Conservation (phyloP, 164 flowering plant species). For the Vitis riparia region DNA sequence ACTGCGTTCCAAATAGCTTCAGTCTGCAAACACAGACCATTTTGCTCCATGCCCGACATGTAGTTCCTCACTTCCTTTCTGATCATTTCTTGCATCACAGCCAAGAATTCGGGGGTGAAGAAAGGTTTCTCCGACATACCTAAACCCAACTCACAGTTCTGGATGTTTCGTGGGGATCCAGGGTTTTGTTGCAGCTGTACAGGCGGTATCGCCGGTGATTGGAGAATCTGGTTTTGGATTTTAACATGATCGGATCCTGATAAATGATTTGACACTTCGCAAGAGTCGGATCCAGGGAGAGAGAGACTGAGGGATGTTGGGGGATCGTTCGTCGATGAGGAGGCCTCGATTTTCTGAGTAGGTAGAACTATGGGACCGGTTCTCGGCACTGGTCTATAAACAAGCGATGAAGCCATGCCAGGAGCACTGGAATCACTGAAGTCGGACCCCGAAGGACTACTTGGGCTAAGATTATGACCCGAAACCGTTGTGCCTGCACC, state of each 20-base stretch:
- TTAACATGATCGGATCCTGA: neutral
- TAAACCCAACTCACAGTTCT: neutral
- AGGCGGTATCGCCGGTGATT: neutral
- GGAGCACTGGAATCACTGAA: conserved; percentile 61
- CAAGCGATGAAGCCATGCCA: conserved; percentile 19
- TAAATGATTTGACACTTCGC: conserved; percentile 11
- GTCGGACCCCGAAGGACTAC: conserved; percentile 73
- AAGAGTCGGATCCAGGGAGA: conserved; percentile 40
- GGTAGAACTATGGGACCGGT: conserved; percentile 27
- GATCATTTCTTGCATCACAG: conserved; percentile 64
- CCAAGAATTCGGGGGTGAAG: conserved; percentile 50
- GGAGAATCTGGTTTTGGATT: conserved; percentile 1
- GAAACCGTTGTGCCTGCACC: conserved; percentile 33
- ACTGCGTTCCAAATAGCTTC: conserved; percentile 63
- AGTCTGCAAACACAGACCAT: conserved; percentile 35
- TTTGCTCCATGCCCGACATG: conserved; percentile 55
- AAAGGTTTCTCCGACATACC: conserved; percentile 32
- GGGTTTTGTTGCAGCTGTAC: neutral
- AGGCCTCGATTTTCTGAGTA: conserved; percentile 16
- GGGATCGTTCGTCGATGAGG: conserved; percentile 36
- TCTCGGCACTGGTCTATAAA: conserved; percentile 45
- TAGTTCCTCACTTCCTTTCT: conserved; percentile 60
- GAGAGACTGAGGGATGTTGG: conserved; percentile 45
- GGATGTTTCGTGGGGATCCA: neutral
- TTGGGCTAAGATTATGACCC: conserved; percentile 37